phyloP scores from a whole-genome alignment of 768 basidiomycete species.

The Mycena filopes region DNA sequence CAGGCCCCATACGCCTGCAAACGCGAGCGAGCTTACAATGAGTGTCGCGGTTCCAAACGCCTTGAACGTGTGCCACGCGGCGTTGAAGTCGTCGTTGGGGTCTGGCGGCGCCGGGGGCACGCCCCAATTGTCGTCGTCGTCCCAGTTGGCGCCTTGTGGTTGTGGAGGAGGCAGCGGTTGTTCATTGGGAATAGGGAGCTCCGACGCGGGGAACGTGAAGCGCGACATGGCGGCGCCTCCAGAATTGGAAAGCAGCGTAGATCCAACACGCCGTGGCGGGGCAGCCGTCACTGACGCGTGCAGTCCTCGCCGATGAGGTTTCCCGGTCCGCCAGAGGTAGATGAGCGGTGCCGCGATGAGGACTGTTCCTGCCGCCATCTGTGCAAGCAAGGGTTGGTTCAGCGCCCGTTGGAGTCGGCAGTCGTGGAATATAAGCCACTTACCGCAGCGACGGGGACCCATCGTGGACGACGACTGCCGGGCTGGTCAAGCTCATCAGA shows the following conservation, averaged over 20 bases:
- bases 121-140: conserved; percentile 33
- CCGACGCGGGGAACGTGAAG: conserved; percentile 16
- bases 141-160: conserved; percentile 24
- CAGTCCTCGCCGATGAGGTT: conserved; percentile 11
- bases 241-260: not conserved
- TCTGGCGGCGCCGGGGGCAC: conserved; percentile 23
- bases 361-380: conserved; percentile 27
- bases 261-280: conserved; percentile 26
- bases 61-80: conserved; percentile 65
- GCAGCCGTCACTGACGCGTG: conserved; percentile 6
- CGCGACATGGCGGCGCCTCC: conserved; percentile 2
- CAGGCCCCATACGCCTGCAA: conserved; percentile 57
- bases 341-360: conserved; percentile 30
- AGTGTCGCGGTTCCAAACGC: conserved; percentile 75
- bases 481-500: conserved; percentile 17
- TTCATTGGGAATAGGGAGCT: not conserved
- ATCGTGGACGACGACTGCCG: conserved; percentile 16
- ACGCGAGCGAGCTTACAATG: conserved; percentile 61
- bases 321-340: conserved; percentile 27
- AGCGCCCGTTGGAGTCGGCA: not conserved
- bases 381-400: not conserved
- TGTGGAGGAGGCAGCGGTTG: not conserved
- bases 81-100: conserved; percentile 53
- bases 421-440: not conserved
- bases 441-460: conserved; percentile 28